Conservation (phyloP, 108 stramenopile species). For the Cylindrotheca closterium region DNA sequence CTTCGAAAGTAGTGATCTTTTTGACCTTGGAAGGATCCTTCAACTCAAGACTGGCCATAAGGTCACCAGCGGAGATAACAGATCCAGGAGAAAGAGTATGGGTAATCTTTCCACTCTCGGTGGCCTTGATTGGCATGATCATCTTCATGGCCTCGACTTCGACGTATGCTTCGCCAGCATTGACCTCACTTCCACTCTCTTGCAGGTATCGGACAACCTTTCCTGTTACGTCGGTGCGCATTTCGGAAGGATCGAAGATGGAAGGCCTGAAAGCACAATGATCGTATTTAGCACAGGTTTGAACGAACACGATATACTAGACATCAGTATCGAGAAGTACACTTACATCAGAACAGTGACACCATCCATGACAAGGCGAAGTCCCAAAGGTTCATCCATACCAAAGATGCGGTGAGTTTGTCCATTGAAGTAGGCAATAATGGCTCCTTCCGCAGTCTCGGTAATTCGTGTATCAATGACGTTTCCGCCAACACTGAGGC, state of each 20-base stretch:
- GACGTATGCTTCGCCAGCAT: conserved; percentile 88
- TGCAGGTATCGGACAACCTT: conserved; percentile 98
- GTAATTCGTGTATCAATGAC: conserved; percentile 70
- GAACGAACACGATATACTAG: background rate
- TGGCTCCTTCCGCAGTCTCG: conserved; percentile 88
- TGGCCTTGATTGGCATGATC: conserved; percentile 95
- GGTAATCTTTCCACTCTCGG: conserved; percentile 92
- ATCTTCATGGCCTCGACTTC: conserved; percentile 97
- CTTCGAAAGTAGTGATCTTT: conserved; percentile 87
- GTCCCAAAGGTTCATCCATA: conserved; percentile 95
- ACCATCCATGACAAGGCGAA: conserved; percentile 86
- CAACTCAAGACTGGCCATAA: conserved; percentile 91
- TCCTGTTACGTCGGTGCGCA: conserved; percentile 96
- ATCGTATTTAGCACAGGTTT: background rate
- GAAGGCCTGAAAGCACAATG: conserved; percentile 63
- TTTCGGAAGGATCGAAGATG: conserved; percentile 96
- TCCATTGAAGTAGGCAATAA: conserved; percentile 91
- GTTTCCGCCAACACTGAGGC: conserved; percentile 75
- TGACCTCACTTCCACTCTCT: conserved; percentile 88
- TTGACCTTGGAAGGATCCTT: conserved; percentile 95
- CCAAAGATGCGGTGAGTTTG: conserved; percentile 91
- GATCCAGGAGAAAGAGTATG: conserved; percentile 92
- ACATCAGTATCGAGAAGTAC: too few species aligned
- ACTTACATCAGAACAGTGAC: conserved; percentile 83
- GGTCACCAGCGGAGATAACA: conserved; percentile 94